Evolutionary conservation across 495 filamentous ascomycete species (phyloP).

Genomic region (Podospora pseudocomata): DNA sequence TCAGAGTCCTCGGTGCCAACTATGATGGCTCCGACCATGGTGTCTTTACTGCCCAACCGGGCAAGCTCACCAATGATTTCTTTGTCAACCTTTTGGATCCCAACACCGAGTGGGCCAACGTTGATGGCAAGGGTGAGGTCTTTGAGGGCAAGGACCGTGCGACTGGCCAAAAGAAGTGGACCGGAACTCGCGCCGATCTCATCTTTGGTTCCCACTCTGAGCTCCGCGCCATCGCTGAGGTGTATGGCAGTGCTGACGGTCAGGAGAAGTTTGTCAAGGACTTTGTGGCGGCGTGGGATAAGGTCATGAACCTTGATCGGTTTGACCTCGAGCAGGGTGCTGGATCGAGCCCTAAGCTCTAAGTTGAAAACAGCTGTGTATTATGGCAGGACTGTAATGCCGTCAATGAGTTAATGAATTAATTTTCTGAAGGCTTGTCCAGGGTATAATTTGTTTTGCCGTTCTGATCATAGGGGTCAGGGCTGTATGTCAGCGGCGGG

Average conservation of each 20-base stretch:
- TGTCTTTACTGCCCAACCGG: constrained; percentile 60
- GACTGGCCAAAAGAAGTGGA: constrained; percentile 65
- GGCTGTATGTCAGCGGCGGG: too few species aligned
- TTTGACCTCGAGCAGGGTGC: constrained; percentile 47
- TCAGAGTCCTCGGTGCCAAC: constrained; percentile 63
- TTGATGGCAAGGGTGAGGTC: constrained; percentile 43
- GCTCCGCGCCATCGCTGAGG: constrained; percentile 63
- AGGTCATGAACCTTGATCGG: constrained; percentile 68
- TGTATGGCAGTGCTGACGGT: constrained; percentile 55
- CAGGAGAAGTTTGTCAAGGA: constrained; percentile 63
- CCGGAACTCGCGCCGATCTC: constrained; percentile 62
- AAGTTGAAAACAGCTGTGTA: not conserved
- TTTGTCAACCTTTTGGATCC: constrained; percentile 70
- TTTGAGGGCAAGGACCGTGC: constrained; percentile 64
- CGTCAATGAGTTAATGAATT: not conserved
- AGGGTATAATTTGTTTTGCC: too few species aligned
- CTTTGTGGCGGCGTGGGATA: constrained; percentile 66
- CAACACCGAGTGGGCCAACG: constrained; percentile 58
- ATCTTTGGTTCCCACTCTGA: constrained; percentile 69
- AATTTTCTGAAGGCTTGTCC: too few species aligned
- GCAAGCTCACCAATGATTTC: constrained; percentile 69
- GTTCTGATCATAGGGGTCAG: too few species aligned
- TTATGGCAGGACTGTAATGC: not conserved
- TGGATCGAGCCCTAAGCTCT: constrained; percentile 8
- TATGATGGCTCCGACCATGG: constrained; percentile 60